Conservation (phyloP, 1,139 yeast species). For the Hanseniaspora uvarum region DNA sequence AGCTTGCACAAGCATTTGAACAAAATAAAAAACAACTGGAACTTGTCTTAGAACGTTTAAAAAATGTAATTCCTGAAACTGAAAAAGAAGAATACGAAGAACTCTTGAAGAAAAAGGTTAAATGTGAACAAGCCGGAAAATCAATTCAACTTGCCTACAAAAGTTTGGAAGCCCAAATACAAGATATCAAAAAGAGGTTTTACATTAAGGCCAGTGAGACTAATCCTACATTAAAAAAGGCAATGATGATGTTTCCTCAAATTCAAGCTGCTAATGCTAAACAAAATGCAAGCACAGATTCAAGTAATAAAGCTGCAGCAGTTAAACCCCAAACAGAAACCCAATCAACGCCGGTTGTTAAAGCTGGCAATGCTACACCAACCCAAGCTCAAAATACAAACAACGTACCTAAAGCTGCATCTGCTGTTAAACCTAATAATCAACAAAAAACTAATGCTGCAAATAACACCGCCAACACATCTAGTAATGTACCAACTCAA, state of each 20-base stretch:
- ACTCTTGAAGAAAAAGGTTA: not conserved
- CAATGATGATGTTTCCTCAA: conserved; percentile 27
- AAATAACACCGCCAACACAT: conserved; percentile 18
- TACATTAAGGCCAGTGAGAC: conserved; percentile 31
- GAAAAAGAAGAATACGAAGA: conserved; percentile 27
- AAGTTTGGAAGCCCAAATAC: conserved; percentile 26
- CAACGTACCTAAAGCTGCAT: conserved; percentile 25
- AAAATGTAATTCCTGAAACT: conserved; percentile 27
- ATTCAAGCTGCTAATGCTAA: conserved; percentile 25
- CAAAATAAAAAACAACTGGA: conserved; percentile 29
- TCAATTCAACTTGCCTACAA: conserved; percentile 25
- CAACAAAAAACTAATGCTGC: conserved; percentile 17
- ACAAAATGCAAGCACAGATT: conserved; percentile 16
- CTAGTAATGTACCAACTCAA: conserved; percentile 28
- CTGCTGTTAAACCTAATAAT: conserved; percentile 26
- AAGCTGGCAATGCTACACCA: conserved; percentile 18
- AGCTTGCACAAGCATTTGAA: conserved; percentile 28
- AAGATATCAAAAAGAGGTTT: conserved; percentile 28
- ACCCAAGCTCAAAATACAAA: conserved; percentile 21
- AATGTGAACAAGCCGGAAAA: conserved; percentile 22
- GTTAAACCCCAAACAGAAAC: not conserved
- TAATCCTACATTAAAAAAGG: conserved; percentile 28
- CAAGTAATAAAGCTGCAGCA: not conserved
- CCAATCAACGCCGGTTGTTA: conserved; percentile 16
- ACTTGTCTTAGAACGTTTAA: conserved; percentile 26